These are phyloP conservation scores for Colletotrichum cereale DNA, from an alignment of 2,329 filamentous ascomycete genomes.

Conservation along the genomic window DNA sequence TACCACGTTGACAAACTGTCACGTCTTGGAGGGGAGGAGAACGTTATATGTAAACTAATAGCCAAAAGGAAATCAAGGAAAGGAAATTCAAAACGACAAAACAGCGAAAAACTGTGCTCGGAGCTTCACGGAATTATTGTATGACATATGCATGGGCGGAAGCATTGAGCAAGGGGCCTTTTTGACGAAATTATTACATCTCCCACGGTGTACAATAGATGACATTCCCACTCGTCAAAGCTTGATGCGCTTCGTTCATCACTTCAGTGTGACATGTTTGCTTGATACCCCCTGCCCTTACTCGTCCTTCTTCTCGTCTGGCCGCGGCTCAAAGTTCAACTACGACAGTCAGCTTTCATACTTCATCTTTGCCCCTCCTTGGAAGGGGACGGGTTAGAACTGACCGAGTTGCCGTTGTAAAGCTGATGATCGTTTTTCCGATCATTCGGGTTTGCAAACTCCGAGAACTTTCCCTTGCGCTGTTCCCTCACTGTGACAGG, in stretches of 20 bases:
- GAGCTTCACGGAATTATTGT: conserved; percentile 18
- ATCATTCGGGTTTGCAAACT: conserved; percentile 65
- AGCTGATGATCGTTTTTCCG: conserved; percentile 74
- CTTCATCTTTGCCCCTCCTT: not conserved
- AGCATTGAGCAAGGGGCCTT: conserved; percentile 18
- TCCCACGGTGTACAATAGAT: conserved; percentile 40
- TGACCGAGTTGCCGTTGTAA: conserved; percentile 92
- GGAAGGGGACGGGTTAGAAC: conserved; percentile 45
- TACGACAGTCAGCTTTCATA: conserved; percentile 52
- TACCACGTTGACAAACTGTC: too few relatives aligned
- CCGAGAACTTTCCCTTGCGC: conserved; percentile 45
- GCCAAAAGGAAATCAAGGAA: not conserved
- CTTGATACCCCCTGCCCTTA: not conserved
- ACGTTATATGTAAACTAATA: conserved; percentile 34
- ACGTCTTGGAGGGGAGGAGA: not conserved
- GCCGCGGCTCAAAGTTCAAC: conserved; percentile 77
- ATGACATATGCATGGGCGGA: conserved; percentile 24
- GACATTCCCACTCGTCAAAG: conserved; percentile 35
- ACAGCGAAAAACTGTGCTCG: not conserved
- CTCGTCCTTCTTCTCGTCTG: conserved; percentile 62
- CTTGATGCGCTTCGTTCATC: not conserved
- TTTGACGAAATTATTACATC: conserved; percentile 25
- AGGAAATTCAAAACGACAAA: conserved; percentile 13
- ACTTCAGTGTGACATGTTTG: too few relatives aligned
- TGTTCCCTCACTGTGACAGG: conserved; percentile 45